Conservation (phyloP, 176 grass and related monocot species). For the Elymus sibiricus region DNA sequence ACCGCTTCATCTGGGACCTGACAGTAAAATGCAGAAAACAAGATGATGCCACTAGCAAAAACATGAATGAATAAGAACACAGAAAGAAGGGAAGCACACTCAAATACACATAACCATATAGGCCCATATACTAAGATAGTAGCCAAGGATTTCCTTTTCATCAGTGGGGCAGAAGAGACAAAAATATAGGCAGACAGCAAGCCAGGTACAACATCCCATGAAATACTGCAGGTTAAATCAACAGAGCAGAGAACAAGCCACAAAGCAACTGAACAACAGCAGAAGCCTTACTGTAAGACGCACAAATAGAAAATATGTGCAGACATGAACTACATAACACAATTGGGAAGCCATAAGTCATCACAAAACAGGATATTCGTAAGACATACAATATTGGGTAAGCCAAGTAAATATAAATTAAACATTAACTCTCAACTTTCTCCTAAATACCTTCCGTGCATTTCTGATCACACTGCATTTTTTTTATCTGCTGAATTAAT, state of each 20-base stretch:
- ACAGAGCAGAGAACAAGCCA: no score
- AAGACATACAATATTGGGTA: background rate
- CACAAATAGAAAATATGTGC: no score
- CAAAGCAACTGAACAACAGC: no score
- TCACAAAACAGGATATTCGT: background rate
- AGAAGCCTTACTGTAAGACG: no score
- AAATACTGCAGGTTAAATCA: no score
- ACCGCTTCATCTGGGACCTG: conserved; percentile 97
- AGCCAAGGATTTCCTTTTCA: background rate
- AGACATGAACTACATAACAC: no score
- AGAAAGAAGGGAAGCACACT: background rate
- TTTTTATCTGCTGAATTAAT: background rate
- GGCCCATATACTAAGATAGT: no score
- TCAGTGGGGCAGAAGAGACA: background rate
- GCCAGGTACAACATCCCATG: no score
- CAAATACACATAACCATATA: background rate
- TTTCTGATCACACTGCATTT: background rate
- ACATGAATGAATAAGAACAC: background rate
- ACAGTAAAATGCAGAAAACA: conserved; percentile 19
- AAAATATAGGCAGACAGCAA: no score
- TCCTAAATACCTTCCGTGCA: background rate
- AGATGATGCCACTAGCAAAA: background rate
- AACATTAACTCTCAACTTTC: background rate
- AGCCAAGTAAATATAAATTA: background rate
- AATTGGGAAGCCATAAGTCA: no score